Evolutionary conservation across 257 asterid species (phyloP).

Genomic region (Ocimum tenuiflorum): DNA sequence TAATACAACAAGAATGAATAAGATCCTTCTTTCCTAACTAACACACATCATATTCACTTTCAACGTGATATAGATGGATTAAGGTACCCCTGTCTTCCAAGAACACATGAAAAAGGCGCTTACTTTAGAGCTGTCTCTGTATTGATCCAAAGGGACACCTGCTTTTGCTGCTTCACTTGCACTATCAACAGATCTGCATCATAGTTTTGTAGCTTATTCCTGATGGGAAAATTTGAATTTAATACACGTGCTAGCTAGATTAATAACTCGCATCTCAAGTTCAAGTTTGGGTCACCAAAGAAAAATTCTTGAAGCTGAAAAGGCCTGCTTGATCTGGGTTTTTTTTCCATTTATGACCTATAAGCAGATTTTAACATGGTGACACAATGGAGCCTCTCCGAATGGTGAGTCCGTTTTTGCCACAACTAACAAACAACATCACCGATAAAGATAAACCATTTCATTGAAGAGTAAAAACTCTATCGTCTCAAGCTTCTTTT

Average conservation of each 20-base stretch:
- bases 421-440: background rate
- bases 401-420: background rate
- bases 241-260: background rate
- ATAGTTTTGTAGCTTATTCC: constrained; percentile 31
- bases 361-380: background rate
- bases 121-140: constrained; percentile 39
- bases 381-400: background rate
- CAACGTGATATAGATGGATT: background rate
- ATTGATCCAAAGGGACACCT: constrained; percentile 67
- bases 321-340: background rate
- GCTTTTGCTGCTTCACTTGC: constrained; percentile 86
- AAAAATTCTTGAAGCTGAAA: constrained; percentile 5
- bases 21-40: background rate
- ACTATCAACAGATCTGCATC: constrained; percentile 64
- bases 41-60: background rate
- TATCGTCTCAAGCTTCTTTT: background rate
- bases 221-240: constrained; percentile 14
- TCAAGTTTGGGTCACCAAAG: background rate
- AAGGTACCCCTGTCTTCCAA: background rate
- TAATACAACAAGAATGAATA: background rate
- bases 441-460: background rate
- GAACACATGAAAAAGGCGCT: background rate
- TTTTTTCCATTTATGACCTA: background rate
- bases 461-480: background rate
- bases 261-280: background rate